Conservation (phyloP, 139 green algal genomes). For the Coelastrella sp. region DNA sequence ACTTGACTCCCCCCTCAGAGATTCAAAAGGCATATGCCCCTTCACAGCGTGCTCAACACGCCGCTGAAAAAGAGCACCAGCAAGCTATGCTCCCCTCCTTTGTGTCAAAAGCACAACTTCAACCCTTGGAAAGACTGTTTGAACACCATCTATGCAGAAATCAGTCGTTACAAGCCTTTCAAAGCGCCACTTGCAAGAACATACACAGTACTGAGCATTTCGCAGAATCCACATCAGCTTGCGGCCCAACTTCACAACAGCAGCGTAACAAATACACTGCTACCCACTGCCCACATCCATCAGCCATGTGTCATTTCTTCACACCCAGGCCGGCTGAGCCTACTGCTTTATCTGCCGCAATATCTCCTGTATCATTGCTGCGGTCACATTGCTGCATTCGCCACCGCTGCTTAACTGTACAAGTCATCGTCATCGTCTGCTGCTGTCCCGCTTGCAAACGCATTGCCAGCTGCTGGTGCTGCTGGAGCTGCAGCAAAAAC, state of each 20-base stretch:
- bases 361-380: no score
- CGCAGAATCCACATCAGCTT: no score
- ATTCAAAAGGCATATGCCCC: no score
- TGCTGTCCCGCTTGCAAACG: slow-evolving; percentile 65
- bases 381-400: neutral
- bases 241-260: no score
- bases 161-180: neutral
- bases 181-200: no score
- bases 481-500: neutral
- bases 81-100: neutral
- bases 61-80: neutral
- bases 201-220: no score
- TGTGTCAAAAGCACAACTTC: neutral
- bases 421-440: slow-evolving; percentile 96
- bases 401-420: slow-evolving; percentile 80
- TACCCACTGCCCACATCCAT: no score
- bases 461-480: slow-evolving; percentile 18
- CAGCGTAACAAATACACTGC: no score
- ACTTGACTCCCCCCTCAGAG: no score
- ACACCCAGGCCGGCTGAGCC: neutral
- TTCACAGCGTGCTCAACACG: neutral
- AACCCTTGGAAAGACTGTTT: neutral
- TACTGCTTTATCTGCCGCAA: neutral
- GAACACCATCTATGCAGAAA: neutral
- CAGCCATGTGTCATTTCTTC: no score